Evolutionary conservation across 805 yeast species (phyloP), one percentile per base, ranked within the genome.

Genomic region (Candida qinlingensis): DNA sequence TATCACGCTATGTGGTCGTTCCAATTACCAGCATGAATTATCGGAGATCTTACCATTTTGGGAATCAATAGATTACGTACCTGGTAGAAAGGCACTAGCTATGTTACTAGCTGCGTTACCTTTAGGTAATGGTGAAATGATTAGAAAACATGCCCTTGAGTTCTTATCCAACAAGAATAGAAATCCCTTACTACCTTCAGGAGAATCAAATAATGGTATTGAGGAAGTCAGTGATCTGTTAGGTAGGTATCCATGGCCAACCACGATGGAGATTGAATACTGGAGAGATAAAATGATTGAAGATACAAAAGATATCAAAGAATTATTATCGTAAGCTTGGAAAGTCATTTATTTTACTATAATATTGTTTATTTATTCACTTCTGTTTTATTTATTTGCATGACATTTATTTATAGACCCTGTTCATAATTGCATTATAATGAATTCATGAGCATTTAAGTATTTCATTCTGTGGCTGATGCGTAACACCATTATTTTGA

Each of bases 41-140:
- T 63, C 76, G 1, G 73, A 67, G 36, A 64, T 83, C 6, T 61
- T 82, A 33, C 67, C 71, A 29, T 74, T 80, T 75, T 76, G 88
- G 82, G 80, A 78, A 37, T 59, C 63, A 3, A 56, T 81, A 7
- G 59, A 65, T 13, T 73, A 69, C 45, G 51, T 48, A 3, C 87
- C 87, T 0, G 54, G 63, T 37, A 64, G 62, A 39, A 58, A 58
- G 19, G 66, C 76, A 0, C 60, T 81, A 25, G 54, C 71, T 13
- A 63, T 68, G 41, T 55, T 80, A 12, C 62, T 80, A 25, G 61
- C 55, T 7, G 54, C 55, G 1, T 39, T 58, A 52, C 57, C 60
- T 8, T 41, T 34, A 4, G 54, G 49, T 10, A 45, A 65, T 50
- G 66, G 72, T 9, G 60, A 62, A 29, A 53, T 76, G 37, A 70